These are phyloP conservation scores for Syzygium grande DNA, from an alignment of 345 rosid genomes.

Conservation along the genomic window DNA sequence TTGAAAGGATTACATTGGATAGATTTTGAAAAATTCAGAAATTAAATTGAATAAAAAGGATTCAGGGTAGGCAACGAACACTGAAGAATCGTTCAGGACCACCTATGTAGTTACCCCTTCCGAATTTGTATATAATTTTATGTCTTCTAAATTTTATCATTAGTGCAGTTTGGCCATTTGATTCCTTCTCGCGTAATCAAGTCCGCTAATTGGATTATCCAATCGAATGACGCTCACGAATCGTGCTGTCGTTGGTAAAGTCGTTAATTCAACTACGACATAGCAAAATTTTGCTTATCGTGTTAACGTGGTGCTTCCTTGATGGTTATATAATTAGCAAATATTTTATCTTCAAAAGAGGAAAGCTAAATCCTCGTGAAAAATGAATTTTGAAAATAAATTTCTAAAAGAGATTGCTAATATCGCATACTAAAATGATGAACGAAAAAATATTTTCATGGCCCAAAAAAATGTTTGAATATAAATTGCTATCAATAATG, in stretches of 20 bases:
- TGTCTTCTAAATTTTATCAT: background rate
- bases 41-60: background rate
- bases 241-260: rapidly evolving
- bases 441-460: background rate
- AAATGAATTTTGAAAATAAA: background rate
- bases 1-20: background rate
- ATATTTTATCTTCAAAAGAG: background rate
- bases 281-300: background rate
- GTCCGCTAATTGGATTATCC: background rate
- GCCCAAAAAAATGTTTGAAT: rapidly evolving
- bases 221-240: rapidly evolving
- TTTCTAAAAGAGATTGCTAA: rapidly evolving
- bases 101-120: background rate
- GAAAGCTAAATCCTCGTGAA: background rate
- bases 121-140: background rate
- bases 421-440: background rate
- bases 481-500: background rate
- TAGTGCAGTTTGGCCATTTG: background rate
- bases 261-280: rapidly evolving
- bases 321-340: background rate
- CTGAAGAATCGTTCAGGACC: background rate
- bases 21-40: background rate
- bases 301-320: background rate
- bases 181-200: background rate
- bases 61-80: background rate